Evolutionary conservation across 2,329 filamentous ascomycete species (phyloP).

Genomic region (Cercospora sp.): DNA sequence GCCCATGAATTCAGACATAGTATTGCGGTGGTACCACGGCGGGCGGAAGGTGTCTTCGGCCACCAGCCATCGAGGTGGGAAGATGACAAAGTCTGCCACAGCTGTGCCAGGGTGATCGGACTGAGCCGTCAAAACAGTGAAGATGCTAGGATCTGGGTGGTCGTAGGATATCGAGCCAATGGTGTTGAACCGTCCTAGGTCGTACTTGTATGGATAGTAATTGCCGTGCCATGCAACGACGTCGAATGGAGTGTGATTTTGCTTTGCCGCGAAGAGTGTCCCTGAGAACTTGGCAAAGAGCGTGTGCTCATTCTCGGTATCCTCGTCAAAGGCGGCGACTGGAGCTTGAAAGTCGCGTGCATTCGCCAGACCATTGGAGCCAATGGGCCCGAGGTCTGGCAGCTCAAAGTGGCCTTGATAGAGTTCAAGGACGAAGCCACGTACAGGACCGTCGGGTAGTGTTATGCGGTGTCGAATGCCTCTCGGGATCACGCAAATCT

Average conservation of each 20-base stretch:
- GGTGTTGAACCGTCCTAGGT: constrained; percentile 58
- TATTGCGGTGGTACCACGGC: constrained; percentile 72
- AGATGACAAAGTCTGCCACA: constrained; percentile 70
- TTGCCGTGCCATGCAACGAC: constrained; percentile 73
- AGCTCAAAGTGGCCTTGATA: constrained; percentile 65
- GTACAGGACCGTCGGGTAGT: constrained; percentile 59
- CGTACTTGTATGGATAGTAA: constrained; percentile 62
- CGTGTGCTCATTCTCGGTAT: constrained; percentile 56
- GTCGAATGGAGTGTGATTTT: constrained; percentile 68
- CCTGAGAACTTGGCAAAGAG: constrained; percentile 64
- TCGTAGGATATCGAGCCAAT: constrained; percentile 60
- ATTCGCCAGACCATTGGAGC: constrained; percentile 66
- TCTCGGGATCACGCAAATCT: constrained; percentile 65
- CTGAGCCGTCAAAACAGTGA: constrained; percentile 65
- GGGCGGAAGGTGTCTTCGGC: constrained; percentile 69
- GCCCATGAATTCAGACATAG: constrained; percentile 66
- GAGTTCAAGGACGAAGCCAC: constrained; percentile 67
- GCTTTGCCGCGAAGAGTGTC: constrained; percentile 59
- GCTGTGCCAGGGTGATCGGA: constrained; percentile 56
- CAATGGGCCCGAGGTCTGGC: constrained; percentile 66
- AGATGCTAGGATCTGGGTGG: constrained; percentile 67
- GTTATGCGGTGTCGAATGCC: constrained; percentile 65
- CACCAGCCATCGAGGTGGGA: constrained; percentile 70
- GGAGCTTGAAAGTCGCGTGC: constrained; percentile 65
- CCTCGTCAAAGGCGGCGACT: constrained; percentile 57